A percentile compares a stretch with the other conserved stretches of the same genome.
These are phyloP conservation scores for Suillus placidus DNA, from an alignment of 768 basidiomycete genomes.

Conservation along the genomic window DNA sequence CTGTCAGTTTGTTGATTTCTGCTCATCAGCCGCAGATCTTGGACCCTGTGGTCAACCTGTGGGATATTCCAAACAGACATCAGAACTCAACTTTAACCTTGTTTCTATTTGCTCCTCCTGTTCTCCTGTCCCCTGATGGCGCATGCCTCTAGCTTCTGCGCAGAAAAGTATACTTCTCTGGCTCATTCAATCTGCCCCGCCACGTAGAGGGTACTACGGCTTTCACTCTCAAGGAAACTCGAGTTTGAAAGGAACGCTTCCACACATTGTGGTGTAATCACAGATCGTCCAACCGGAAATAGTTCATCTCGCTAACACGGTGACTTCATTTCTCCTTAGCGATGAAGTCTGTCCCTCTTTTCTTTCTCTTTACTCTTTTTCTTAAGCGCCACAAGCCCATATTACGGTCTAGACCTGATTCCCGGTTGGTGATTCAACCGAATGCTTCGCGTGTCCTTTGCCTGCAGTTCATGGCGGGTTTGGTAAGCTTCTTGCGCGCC, in stretches of 20 bases:
- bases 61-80: neutral
- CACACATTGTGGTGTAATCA: neutral
- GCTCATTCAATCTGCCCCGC: too few relatives aligned
- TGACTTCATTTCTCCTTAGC: conserved; percentile 2
- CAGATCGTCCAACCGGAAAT: neutral
- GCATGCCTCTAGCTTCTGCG: neutral
- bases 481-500: conserved; percentile 6
- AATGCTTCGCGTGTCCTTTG: neutral
- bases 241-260: neutral
- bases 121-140: neutral
- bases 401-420: conserved; percentile 6
- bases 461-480: conserved; percentile 5
- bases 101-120: neutral
- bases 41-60: neutral
- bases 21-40: neutral
- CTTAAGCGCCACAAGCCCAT: neutral
- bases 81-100: conserved; percentile 1
- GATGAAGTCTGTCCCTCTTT: conserved; percentile 3
- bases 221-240: neutral
- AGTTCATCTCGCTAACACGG: conserved; percentile 3
- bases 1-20: neutral
- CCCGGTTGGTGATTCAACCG: neutral
- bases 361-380: conserved; percentile 3
- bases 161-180: neutral
- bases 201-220: neutral